Conservation (phyloP, 192 early-diverging fungal species). For the Backusella liffmaniae region DNA sequence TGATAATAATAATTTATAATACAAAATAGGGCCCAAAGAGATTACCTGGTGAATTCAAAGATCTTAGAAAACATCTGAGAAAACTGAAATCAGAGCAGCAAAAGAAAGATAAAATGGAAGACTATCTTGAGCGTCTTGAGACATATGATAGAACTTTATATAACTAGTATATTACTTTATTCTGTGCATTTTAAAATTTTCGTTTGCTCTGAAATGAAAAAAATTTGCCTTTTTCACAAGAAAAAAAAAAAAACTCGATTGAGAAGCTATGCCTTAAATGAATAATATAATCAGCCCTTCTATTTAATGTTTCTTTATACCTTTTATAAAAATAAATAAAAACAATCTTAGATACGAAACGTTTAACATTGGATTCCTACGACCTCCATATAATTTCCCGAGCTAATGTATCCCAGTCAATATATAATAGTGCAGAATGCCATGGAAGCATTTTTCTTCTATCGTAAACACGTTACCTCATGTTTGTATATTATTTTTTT, state of each 20-base stretch:
- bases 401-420: neutral
- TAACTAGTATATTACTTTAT: neutral
- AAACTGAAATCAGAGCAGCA: slow-evolving; percentile 3
- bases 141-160: neutral
- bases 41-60: slow-evolving; percentile 48
- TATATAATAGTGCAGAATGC: neutral
- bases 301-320: neutral
- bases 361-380: neutral
- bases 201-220: neutral
- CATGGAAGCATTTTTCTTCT: neutral
- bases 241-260: neutral
- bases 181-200: neutral
- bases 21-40: slow-evolving; percentile 23
- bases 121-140: neutral
- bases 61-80: slow-evolving; percentile 42
- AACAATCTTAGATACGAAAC: neutral
- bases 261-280: neutral
- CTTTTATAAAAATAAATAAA: neutral
- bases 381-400: neutral
- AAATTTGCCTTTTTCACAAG: neutral
- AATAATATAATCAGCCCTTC: neutral
- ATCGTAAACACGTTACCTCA: neutral
- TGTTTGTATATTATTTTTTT: neutral
- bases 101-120: slow-evolving; percentile 6
- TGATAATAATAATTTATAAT: neutral